Evolutionary conservation across 257 asterid species (phyloP).

Genomic region (Solanum arcanum): DNA sequence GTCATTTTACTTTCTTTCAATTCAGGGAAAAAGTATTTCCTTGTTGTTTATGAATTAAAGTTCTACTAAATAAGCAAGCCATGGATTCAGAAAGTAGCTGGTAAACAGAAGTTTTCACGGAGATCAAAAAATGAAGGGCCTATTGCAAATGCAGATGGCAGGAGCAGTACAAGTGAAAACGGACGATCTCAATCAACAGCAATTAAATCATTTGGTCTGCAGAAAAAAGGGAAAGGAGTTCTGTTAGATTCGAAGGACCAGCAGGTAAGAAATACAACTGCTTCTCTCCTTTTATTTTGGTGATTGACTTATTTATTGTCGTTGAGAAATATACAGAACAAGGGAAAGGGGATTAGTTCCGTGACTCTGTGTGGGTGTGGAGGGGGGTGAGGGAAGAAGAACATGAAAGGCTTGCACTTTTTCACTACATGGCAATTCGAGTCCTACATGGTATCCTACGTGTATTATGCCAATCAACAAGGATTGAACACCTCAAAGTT

Average conservation of each 20-base stretch:
- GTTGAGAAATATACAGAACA: not conserved
- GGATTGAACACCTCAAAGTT: not conserved
- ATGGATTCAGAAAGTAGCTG: slow-evolving; percentile 19
- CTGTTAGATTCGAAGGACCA: slow-evolving; percentile 32
- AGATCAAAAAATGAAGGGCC: slow-evolving; percentile 16
- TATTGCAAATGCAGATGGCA: slow-evolving; percentile 29
- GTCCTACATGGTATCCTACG: not conserved
- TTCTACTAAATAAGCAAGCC: not conserved
- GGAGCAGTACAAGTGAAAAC: slow-evolving; percentile 18
- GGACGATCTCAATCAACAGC: slow-evolving; percentile 30
- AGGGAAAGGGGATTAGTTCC: not conserved
- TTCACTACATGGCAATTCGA: not conserved
- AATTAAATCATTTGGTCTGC: slow-evolving; percentile 32
- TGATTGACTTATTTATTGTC: not conserved
- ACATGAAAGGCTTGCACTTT: not conserved
- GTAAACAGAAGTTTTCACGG: slow-evolving; percentile 8
- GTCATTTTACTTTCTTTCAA: not conserved
- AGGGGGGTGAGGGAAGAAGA: not conserved
- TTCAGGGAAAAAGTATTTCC: not conserved
- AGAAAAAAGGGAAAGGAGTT: slow-evolving; percentile 46
- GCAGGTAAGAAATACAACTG: slow-evolving; percentile 30
- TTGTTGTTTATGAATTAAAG: not conserved
- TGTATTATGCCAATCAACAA: not conserved
- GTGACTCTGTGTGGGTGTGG: not conserved
- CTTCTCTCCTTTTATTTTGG: not conserved